Evolutionary conservation across 148 eudicot genomes (phyloP).

Genomic region (Beta vulgaris): DNA sequence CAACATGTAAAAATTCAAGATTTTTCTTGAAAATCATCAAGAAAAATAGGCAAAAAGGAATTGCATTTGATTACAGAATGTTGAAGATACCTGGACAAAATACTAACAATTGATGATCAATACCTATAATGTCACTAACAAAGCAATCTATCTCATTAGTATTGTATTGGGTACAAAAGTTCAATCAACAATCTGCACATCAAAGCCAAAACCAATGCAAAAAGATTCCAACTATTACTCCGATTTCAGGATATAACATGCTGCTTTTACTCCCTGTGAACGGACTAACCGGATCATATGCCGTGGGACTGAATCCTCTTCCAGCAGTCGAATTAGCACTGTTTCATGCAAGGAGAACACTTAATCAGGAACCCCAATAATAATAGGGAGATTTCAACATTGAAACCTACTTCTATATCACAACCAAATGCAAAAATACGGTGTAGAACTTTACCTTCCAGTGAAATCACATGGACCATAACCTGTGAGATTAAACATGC

Average conservation of each 20-base stretch:
- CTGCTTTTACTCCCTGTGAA: constrained; percentile 29
- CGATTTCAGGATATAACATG: constrained; percentile 30
- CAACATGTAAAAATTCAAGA: no score
- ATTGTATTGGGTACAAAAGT: not conserved
- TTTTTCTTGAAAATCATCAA: no score
- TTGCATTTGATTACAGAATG: not conserved
- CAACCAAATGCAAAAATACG: not conserved
- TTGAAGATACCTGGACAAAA: not conserved
- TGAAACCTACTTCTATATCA: constrained; percentile 16
- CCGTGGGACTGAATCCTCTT: constrained; percentile 40
- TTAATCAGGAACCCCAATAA: constrained; percentile 6
- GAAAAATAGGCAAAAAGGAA: constrained; percentile 6
- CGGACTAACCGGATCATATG: constrained; percentile 59
- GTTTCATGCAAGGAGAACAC: constrained; percentile 20
- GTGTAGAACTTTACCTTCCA: constrained; percentile 64
- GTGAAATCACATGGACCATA: constrained; percentile 75
- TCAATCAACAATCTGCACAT: constrained; percentile 4
- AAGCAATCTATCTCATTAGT: not conserved
- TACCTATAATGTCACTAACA: constrained; percentile 15
- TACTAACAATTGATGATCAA: not conserved
- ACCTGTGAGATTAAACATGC: constrained; percentile 46
- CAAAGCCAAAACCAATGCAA: constrained; percentile 30
- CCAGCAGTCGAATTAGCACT: constrained; percentile 47
- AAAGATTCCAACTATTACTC: constrained; percentile 30
- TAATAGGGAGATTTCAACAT: not conserved